Evolutionary conservation across 805 yeast species (phyloP), one percentile per base, ranked within the genome.

Genomic region (Spathaspora boniae): DNA sequence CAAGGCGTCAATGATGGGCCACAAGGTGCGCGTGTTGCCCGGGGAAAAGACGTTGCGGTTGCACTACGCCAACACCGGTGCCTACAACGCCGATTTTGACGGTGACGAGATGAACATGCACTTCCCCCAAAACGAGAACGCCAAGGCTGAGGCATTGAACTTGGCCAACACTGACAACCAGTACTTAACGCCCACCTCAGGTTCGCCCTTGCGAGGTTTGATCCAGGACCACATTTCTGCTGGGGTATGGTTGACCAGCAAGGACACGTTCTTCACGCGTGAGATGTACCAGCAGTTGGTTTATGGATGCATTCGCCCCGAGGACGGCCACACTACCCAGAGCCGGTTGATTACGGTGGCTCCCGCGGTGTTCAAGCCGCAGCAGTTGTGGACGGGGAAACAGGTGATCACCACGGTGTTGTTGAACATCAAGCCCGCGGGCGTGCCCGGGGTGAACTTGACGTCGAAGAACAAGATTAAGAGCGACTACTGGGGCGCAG

Each of bases 51-150:
- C 98, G 4, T 70, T 93, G 51, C 79, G 99, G 56, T 70, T 93
- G 62, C 99, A 93, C 62, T 93, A 93, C 63, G 99, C 99, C 52
- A 93, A 93, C 64, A 93, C 98, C 29, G 97, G 97, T 66, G 97
- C 98, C 29, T 93, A 91, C 66, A 91, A 91, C 61, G 98, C 98
- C 26, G 98, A 91, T 76, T 91, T 93, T 53, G 98, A 91, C 66
- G 98, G 98, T 72, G 98, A 91, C 65, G 98, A 91, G 70, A 91
- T 91, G 98, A 91, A 91, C 61, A 84, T 91, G 96, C 98, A 91
- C 68, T 91, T 91, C 73, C 98, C 98, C 18, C 98, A 91, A 68
- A 88, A 86, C 62, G 97, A 91, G 67, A 86, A 86, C 50, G 98
- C 98, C 7, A 81, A 89, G 57, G 91, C 98, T 16, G 98, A 93